Conservation (phyloP, 495 filamentous ascomycete species). For the Symbiotaphrina buchneri region DNA sequence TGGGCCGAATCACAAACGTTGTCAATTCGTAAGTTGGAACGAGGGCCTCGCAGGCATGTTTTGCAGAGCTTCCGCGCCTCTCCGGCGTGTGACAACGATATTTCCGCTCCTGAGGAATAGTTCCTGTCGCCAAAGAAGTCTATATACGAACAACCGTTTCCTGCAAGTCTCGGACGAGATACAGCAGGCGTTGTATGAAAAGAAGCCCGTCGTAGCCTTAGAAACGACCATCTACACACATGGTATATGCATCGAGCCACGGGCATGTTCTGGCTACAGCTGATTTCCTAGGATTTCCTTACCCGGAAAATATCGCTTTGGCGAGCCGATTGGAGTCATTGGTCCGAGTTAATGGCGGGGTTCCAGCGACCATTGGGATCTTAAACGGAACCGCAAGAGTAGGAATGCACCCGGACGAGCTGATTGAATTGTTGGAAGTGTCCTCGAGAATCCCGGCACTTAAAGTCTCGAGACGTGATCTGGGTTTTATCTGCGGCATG, state of each 20-base stretch:
- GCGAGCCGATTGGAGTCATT: slow-evolving; percentile 47
- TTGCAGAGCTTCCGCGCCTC: too few relatives aligned
- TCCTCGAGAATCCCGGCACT: slow-evolving; percentile 35
- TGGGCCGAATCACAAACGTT: too few relatives aligned
- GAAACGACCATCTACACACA: slow-evolving; percentile 83
- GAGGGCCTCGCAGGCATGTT: too few relatives aligned
- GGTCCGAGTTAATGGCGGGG: slow-evolving; percentile 56
- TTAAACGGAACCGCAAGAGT: slow-evolving; percentile 62
- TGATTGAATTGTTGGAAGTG: slow-evolving; percentile 43
- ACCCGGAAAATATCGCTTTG: slow-evolving; percentile 55
- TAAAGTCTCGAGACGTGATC: slow-evolving; percentile 73
- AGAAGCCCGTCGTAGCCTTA: slow-evolving; percentile 69
- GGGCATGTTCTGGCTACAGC: slow-evolving; percentile 1
- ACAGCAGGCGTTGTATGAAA: slow-evolving; percentile 41
- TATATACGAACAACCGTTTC: slow-evolving; percentile 13
- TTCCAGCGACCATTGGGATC: slow-evolving; percentile 85
- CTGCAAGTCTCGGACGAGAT: slow-evolving; percentile 69
- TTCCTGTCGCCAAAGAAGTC: background rate
- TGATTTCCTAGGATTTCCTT: slow-evolving; percentile 42
- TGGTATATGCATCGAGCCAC: slow-evolving; percentile 19
- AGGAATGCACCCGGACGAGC: slow-evolving; percentile 44
- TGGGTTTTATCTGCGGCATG: slow-evolving; percentile 59
- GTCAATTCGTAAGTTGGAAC: too few relatives aligned
- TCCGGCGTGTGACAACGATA: too few relatives aligned
- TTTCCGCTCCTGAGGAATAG: too few relatives aligned